A percentile compares a stretch with the other conserved stretches of the same genome.
These are phyloP conservation scores for Trichoderma atrobrunneum DNA, from an alignment of 2,329 filamentous ascomycete species.

Conservation along the genomic window DNA sequence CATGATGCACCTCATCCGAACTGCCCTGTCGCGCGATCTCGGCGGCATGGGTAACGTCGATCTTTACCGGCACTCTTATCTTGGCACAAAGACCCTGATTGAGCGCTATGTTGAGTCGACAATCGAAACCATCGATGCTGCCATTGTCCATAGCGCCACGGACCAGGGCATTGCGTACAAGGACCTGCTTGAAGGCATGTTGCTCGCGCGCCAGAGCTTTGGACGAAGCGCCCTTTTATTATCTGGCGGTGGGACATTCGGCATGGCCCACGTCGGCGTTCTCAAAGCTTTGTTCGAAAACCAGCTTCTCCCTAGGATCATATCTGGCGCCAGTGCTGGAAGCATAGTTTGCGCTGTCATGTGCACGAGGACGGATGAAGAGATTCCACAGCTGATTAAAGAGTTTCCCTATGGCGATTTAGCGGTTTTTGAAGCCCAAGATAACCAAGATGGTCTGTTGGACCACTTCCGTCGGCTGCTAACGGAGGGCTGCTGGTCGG, in stretches of 20 bases:
- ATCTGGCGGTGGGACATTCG: constrained; percentile 84
- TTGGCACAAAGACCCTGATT: constrained; percentile 83
- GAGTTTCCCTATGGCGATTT: constrained; percentile 78
- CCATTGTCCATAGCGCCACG: constrained; percentile 60
- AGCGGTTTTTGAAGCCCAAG: constrained; percentile 69
- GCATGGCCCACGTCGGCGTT: constrained; percentile 89
- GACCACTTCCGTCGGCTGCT: constrained; percentile 69
- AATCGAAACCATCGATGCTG: constrained; percentile 66
- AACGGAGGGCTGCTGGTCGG: constrained; percentile 80
- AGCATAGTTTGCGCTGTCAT: constrained; percentile 82
- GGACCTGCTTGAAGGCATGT: constrained; percentile 63
- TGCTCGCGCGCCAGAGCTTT: constrained; percentile 74
- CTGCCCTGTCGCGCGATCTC: constrained; percentile 73
- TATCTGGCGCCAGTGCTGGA: constrained; percentile 83
- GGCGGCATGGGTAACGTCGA: constrained; percentile 82
- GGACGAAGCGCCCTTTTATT: constrained; percentile 80
- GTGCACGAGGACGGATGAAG: constrained; percentile 73
- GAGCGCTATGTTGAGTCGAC: constrained; percentile 83
- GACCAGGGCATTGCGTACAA: constrained; percentile 57
- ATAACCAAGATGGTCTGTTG: constrained; percentile 58
- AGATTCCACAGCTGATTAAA: constrained; percentile 67
- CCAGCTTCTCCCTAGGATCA: constrained; percentile 75
- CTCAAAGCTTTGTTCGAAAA: constrained; percentile 76
- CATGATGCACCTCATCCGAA: constrained; percentile 80
- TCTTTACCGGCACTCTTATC: constrained; percentile 79